phyloP scores from a whole-genome alignment of 371 early-diverging fungal species.

The Actinomortierella wolfii region DNA sequence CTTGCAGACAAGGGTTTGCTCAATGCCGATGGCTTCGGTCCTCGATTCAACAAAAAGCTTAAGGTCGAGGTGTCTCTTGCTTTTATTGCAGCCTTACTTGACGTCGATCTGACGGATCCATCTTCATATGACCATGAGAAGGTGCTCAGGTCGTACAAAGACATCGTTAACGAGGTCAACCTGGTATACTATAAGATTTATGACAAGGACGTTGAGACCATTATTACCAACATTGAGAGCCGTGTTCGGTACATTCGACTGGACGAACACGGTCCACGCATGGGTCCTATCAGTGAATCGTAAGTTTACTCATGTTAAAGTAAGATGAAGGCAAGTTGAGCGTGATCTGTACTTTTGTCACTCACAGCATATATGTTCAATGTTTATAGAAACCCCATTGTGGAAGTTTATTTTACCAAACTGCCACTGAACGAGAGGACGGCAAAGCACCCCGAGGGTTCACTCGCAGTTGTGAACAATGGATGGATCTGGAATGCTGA shows the following conservation, averaged over 20 bases:
- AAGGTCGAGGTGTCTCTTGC: conserved; percentile 43
- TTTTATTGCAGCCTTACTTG: conserved; percentile 41
- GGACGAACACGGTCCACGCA: conserved; percentile 68
- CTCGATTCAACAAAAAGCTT: conserved; percentile 44
- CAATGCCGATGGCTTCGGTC: conserved; percentile 27
- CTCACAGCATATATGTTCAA: not conserved
- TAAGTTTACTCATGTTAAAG: conserved; percentile 27
- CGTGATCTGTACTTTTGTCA: not conserved
- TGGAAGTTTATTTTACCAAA: conserved; percentile 93
- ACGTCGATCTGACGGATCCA: conserved; percentile 14
- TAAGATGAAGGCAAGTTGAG: not conserved
- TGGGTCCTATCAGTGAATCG: conserved; percentile 57
- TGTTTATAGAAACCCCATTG: conserved; percentile 69
- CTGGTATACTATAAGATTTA: conserved; percentile 80
- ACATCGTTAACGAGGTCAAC: conserved; percentile 83
- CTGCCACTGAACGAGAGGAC: conserved; percentile 52
- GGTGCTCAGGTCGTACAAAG: conserved; percentile 45
- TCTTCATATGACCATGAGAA: conserved; percentile 20
- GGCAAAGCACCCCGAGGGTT: conserved; percentile 56
- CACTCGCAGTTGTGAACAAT: conserved; percentile 86
- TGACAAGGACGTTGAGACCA: conserved; percentile 77
- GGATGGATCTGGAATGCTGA: conserved; percentile 99
- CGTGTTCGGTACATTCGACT: conserved; percentile 88
- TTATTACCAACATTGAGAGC: conserved; percentile 75
- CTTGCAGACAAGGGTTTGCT: conserved; percentile 29